phyloP scores from a whole-genome alignment of 2,329 filamentous ascomycete species.

The Cadophora malorum region DNA sequence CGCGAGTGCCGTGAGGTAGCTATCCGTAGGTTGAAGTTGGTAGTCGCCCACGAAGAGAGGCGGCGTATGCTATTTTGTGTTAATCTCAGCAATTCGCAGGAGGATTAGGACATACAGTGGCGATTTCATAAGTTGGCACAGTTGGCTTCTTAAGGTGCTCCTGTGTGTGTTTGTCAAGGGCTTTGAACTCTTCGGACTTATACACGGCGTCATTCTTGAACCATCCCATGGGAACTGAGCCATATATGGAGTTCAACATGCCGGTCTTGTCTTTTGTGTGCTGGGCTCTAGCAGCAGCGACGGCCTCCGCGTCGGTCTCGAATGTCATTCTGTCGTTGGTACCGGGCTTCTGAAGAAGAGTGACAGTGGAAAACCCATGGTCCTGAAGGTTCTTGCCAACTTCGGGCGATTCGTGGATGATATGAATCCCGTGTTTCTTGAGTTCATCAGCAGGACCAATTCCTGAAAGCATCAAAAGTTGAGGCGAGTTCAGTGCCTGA shows the following conservation, averaged over 20 bases:
- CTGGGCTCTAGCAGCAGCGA: conserved; percentile 54
- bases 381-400: conserved; percentile 64
- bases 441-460: conserved; percentile 52
- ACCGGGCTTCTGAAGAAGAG: conserved; percentile 49
- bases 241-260: conserved; percentile 49
- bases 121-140: conserved; percentile 63
- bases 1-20: conserved; percentile 52
- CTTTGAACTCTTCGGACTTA: conserved; percentile 55
- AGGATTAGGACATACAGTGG: conserved; percentile 50
- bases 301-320: conserved; percentile 51
- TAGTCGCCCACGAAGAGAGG: conserved; percentile 48
- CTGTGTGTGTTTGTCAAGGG: conserved; percentile 52
- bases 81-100: not conserved
- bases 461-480: conserved; percentile 55
- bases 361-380: conserved; percentile 42
- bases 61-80: conserved; percentile 32
- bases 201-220: conserved; percentile 52
- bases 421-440: conserved; percentile 52
- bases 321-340: conserved; percentile 53
- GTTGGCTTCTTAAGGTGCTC: conserved; percentile 54
- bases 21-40: conserved; percentile 44
- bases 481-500: conserved; percentile 52
- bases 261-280: conserved; percentile 53
- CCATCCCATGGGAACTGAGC: conserved; percentile 51
- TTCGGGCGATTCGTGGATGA: conserved; percentile 64